Evolutionary conservation across 2,329 filamentous ascomycete genomes (phyloP).

Genomic region (Xylariaceae sp.): DNA sequence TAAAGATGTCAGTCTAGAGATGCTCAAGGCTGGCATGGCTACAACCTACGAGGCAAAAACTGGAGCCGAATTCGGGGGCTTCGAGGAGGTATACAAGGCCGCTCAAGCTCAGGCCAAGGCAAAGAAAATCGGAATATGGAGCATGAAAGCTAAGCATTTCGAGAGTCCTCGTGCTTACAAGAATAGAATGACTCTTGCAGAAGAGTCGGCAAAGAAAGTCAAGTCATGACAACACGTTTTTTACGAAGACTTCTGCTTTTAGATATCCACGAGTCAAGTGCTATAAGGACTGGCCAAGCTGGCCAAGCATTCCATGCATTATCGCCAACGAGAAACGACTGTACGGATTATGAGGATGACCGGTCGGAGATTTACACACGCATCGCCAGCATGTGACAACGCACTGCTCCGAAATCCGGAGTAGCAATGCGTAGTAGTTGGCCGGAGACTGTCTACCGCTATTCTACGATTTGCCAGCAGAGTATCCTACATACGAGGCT

Average conservation of each 20-base stretch:
- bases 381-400: background rate
- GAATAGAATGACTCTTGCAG: conserved; percentile 41
- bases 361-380: background rate
- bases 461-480: background rate
- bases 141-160: conserved; percentile 53
- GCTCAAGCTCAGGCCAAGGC: conserved; percentile 63
- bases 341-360: background rate
- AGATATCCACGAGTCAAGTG: background rate
- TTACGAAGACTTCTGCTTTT: background rate
- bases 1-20: conserved; percentile 80
- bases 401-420: background rate
- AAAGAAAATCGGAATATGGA: conserved; percentile 71
- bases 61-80: conserved; percentile 80
- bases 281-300: background rate
- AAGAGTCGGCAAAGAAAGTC: conserved; percentile 24
- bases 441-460: background rate
- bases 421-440: background rate
- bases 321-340: conserved; percentile 4
- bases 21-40: conserved; percentile 79
- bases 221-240: conserved; percentile 12
- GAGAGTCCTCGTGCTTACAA: conserved; percentile 92
- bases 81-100: conserved; percentile 57
- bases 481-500: background rate
- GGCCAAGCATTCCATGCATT: background rate
- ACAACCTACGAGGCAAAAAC: conserved; percentile 91